Conservation (phyloP, 2,329 filamentous ascomycete genomes). For the Periconia sp. region DNA sequence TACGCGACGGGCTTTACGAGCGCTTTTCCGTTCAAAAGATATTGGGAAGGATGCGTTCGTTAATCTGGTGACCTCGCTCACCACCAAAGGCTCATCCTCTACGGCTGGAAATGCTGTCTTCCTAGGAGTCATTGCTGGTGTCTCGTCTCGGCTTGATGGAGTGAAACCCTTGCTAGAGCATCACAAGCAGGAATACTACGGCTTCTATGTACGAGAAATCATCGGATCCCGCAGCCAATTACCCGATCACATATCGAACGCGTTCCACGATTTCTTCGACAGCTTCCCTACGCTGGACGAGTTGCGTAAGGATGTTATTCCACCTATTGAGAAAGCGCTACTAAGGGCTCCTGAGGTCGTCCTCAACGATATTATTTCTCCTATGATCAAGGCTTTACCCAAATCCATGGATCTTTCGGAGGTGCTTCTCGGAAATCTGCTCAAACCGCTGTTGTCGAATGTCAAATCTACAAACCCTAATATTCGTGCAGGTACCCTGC, state of each 20-base stretch:
- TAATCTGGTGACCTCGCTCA: conserved; percentile 69
- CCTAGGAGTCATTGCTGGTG: conserved; percentile 85
- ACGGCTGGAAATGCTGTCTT: conserved; percentile 75
- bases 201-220: conserved; percentile 86
- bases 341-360: conserved; percentile 90
- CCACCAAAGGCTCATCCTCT: conserved; percentile 69
- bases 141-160: conserved; percentile 73
- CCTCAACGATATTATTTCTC: conserved; percentile 76
- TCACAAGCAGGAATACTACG: conserved; percentile 74
- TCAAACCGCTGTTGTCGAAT: conserved; percentile 89
- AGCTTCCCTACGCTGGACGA: conserved; percentile 77
- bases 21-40: conserved; percentile 66
- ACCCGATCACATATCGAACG: conserved; percentile 73
- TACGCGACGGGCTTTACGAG: conserved; percentile 79
- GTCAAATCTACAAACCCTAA: conserved; percentile 84
- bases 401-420: conserved; percentile 76
- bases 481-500: conserved; percentile 77
- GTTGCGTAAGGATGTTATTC: conserved; percentile 75
- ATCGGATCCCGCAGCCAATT: conserved; percentile 77
- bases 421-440: conserved; percentile 71
- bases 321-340: conserved; percentile 85
- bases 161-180: conserved; percentile 67
- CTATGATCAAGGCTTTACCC: conserved; percentile 74
- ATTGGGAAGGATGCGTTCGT: conserved; percentile 67
- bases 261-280: conserved; percentile 81